Percentiles rank a stretch among this genome's conserved stretches.
Conservation (phyloP, 805 yeast genomes). For the Myxozyma neglecta region DNA sequence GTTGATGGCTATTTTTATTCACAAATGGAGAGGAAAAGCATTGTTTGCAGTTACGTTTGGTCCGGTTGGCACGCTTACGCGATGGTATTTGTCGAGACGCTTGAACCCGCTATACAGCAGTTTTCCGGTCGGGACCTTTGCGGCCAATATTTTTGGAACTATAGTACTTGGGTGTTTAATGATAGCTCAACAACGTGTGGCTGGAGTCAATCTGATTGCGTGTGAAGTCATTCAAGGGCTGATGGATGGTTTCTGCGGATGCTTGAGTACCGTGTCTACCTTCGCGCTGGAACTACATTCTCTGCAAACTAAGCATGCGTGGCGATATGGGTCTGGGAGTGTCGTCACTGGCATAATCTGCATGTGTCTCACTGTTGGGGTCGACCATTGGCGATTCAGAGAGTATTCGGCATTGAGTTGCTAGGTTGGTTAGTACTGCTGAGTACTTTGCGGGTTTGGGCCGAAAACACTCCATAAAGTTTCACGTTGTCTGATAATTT, state of each 20-base stretch:
- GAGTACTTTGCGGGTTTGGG: too few species aligned
- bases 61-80: constrained; percentile 31
- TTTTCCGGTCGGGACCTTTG: constrained; percentile 34
- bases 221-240: constrained; percentile 32
- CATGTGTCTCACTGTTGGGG: constrained; percentile 25
- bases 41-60: constrained; percentile 31
- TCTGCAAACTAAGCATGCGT: constrained; percentile 15
- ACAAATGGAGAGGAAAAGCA: constrained; percentile 31
- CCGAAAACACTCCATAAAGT: too few species aligned
- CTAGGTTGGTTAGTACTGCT: background rate
- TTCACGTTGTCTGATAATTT: too few species aligned
- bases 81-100: constrained; percentile 29
- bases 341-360: constrained; percentile 13
- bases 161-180: constrained; percentile 7
- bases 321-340: constrained; percentile 23
- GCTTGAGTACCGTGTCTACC: constrained; percentile 34
- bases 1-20: constrained; percentile 26
- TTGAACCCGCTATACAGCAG: constrained; percentile 21
- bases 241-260: constrained; percentile 34
- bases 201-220: background rate
- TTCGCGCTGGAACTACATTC: constrained; percentile 30
- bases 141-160: constrained; percentile 34
- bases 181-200: constrained; percentile 6
- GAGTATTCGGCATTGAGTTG: background rate
- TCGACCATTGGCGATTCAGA: constrained; percentile 15